Conservation (phyloP, 2,329 filamentous ascomycete genomes). For the Microdochium trichocladiopsis region DNA sequence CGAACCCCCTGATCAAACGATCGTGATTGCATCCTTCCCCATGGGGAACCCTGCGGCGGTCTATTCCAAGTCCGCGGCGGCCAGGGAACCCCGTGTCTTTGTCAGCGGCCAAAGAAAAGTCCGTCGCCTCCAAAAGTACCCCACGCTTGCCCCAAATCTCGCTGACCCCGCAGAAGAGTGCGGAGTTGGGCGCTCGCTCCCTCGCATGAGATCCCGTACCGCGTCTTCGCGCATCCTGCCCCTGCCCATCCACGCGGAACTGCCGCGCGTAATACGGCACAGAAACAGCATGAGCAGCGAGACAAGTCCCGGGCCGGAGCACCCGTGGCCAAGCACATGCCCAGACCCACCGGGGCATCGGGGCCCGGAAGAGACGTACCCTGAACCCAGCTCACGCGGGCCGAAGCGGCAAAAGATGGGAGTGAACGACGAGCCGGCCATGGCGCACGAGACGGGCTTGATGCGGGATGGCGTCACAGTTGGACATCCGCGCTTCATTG, state of each 20-base stretch:
- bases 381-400: too few relatives aligned
- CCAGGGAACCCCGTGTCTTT: neutral
- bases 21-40: neutral
- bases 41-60: neutral
- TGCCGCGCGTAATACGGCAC: neutral
- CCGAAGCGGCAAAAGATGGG: neutral
- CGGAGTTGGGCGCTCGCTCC: too few relatives aligned
- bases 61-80: neutral
- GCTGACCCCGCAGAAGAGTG: neutral
- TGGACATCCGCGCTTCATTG: slow-evolving; percentile 45
- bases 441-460: slow-evolving; percentile 21
- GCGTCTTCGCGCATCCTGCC: neutral
- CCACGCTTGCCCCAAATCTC: neutral
- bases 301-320: neutral
- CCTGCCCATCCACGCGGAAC: neutral
- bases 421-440: neutral
- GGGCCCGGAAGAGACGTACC: neutral
- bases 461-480: slow-evolving; percentile 42
- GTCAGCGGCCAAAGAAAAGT: neutral
- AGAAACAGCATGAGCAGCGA: neutral
- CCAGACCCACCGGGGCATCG: neutral
- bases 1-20: neutral
- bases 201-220: too few relatives aligned
- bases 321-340: neutral
- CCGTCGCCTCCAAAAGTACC: neutral